phyloP scores from a whole-genome alignment of 1,284 basidiomycete species.

The Mycosarcoma mackinlayi region DNA sequence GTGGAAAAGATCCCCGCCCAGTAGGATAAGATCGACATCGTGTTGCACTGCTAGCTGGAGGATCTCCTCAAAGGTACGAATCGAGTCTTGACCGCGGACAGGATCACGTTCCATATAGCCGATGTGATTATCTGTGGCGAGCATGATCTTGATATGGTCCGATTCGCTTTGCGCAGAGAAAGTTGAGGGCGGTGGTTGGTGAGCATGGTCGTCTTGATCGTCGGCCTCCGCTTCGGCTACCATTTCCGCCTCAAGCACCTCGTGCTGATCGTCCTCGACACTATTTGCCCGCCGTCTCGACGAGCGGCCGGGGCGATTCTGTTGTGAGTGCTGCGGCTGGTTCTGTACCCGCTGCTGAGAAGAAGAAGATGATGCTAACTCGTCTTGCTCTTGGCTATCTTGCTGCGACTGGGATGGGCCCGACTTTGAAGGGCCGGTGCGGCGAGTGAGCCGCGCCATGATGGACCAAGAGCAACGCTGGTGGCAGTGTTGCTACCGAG shows the following conservation, averaged over 20 bases:
- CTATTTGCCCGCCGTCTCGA: background rate
- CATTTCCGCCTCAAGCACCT: conserved; percentile 2
- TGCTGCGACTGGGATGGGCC: conserved; percentile 13
- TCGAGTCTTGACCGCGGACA: conserved; percentile 90
- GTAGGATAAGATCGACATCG: conserved; percentile 74
- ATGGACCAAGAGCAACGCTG: too few species aligned
- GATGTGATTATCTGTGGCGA: conserved; percentile 72
- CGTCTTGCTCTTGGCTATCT: conserved; percentile 13
- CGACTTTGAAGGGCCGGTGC: conserved; percentile 27
- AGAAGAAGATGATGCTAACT: conserved; percentile 15
- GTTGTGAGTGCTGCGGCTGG: background rate
- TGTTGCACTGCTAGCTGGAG: conserved; percentile 87
- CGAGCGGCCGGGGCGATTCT: background rate
- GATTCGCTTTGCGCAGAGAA: conserved; percentile 32
- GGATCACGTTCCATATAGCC: conserved; percentile 96
- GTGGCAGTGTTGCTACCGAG: too few species aligned
- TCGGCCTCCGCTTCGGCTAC: conserved; percentile 5
- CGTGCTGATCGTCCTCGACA: background rate
- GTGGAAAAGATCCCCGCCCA: conserved; percentile 96
- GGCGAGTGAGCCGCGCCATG: conserved; percentile 37
- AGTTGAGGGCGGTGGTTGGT: conserved; percentile 22
- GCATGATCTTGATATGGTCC: conserved; percentile 59
- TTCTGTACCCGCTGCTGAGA: conserved; percentile 1
- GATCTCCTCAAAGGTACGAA: conserved; percentile 94
- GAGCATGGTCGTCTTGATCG: conserved; percentile 3